phyloP scores from a whole-genome alignment of 495 filamentous ascomycete species.

The Aspergillus ellipticus region DNA sequence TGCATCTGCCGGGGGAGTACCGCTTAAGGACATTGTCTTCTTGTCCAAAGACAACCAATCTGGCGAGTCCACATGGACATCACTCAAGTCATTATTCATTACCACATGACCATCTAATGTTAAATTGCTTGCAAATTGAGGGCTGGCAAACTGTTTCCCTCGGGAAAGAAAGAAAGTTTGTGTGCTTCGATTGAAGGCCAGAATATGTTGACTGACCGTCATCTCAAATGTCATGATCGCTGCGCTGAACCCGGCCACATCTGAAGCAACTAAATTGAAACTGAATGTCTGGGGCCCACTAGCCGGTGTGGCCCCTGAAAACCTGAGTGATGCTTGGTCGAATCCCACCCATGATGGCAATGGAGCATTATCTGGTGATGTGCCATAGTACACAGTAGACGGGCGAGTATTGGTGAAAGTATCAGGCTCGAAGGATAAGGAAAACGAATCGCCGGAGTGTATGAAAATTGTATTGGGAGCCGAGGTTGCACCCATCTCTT shows the following conservation, averaged over 20 bases:
- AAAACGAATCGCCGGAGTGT: slow-evolving; percentile 42
- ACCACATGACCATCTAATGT: slow-evolving; percentile 59
- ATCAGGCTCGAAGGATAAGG: slow-evolving; percentile 42
- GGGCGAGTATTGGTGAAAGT: slow-evolving; percentile 46
- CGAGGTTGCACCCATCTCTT: slow-evolving; percentile 40
- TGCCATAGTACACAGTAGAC: slow-evolving; percentile 68
- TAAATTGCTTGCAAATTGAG: slow-evolving; percentile 49
- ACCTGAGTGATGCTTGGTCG: slow-evolving; percentile 58
- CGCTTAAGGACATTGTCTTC: slow-evolving; percentile 57
- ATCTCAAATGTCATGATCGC: slow-evolving; percentile 64
- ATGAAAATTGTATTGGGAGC: slow-evolving; percentile 44
- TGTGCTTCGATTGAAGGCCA: slow-evolving; percentile 55
- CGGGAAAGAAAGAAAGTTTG: slow-evolving; percentile 57
- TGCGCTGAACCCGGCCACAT: slow-evolving; percentile 72
- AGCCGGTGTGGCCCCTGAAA: slow-evolving; percentile 70
- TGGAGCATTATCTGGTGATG: slow-evolving; percentile 71
- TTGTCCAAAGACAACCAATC: slow-evolving; percentile 69
- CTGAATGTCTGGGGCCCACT: slow-evolving; percentile 69
- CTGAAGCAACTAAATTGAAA: slow-evolving; percentile 73
- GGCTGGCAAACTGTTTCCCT: slow-evolving; percentile 54
- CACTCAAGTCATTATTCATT: slow-evolving; percentile 39
- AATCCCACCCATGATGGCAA: slow-evolving; percentile 86
- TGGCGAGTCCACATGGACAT: slow-evolving; percentile 53
- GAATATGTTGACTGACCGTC: slow-evolving; percentile 62
- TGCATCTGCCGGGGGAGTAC: slow-evolving; percentile 55